Base-by-base conservation (phyloP, 352 stramenopile genomes). In the Pythium guiyangense region DNA sequence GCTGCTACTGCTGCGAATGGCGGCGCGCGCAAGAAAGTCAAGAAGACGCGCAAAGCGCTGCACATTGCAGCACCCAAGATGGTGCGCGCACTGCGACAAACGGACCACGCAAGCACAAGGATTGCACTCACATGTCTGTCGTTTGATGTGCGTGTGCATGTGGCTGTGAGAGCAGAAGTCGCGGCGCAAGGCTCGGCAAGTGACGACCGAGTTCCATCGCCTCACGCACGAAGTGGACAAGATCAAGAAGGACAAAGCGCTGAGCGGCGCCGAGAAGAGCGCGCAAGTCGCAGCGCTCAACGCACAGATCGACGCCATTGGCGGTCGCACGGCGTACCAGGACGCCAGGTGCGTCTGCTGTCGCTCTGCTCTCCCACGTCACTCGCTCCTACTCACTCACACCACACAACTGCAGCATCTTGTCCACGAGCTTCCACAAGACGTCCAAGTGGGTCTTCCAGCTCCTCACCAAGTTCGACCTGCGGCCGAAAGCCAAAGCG, bases 391-490 rank as follows among this genome's bases (percentile, higher is more conserved):
- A 22, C 22, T 22, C 6, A 39, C 40, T 58, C 3, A 50, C 27
- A 22, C 44, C 51, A 15, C 2, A n/a, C 29, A 27, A 14, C 17
- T 17, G 17, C 25, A 97, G 85, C 62, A 96, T 98, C 62, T 69
- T 98, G 40, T 97, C 79, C 55, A 98, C 96, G 34, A 92, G 79
- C 52, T 92, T 97, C 67, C 90, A 98, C 79, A 92, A 86, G 18
- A 99, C 96, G 10, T 97, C 84, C 59, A 97, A 97, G 71, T 99
- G 95, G 95, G 90, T 98, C 49, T 84, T 97, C 51, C 85, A 90
- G 55, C 62, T 96, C 57, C 75, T 98, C 40, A 92, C 84, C 43
- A 76, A 73, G 60, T 86, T 92, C 50, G 72, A 73, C 25, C 40
- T 90, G 52, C 80, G 85, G 0, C 84, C 80, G 9, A 84, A 81